phyloP scores from a whole-genome alignment of 768 basidiomycete species.

The Zangia roseola region DNA sequence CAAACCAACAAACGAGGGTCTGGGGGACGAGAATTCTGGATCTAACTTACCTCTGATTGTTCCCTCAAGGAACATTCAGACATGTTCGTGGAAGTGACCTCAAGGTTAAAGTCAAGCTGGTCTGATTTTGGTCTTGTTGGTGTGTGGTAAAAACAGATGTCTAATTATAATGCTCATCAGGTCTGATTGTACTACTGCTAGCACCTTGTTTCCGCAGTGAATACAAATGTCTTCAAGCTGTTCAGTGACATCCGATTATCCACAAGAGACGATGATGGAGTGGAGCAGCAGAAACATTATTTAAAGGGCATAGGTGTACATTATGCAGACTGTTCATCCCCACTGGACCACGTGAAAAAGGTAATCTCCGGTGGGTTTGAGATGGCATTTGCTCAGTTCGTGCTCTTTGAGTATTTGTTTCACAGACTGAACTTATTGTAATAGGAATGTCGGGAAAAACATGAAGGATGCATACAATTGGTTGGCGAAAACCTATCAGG shows the following conservation, averaged over 20 bases:
- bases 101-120: no score
- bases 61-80: no score
- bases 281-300: slow-evolving; percentile 27
- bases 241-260: slow-evolving; percentile 25
- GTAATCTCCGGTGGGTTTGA: neutral
- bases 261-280: slow-evolving; percentile 3
- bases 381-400: slow-evolving; percentile 4
- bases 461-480: slow-evolving; percentile 6
- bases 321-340: neutral
- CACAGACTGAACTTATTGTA: neutral
- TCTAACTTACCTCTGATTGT: no score
- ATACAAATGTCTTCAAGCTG: slow-evolving; percentile 35
- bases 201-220: no score
- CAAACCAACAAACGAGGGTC: no score
- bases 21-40: no score
- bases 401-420: neutral
- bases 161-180: no score
- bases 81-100: no score
- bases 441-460: slow-evolving; percentile 8
- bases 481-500: neutral
- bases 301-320: slow-evolving; percentile 34
- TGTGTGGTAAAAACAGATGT: no score
- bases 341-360: neutral
- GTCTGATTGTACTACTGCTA: no score
- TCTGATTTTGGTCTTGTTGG: no score